Percentiles rank a stretch among this genome's conserved stretches.
Conservation (phyloP, 257 asterid genomes). For the Scutellaria barbata region DNA sequence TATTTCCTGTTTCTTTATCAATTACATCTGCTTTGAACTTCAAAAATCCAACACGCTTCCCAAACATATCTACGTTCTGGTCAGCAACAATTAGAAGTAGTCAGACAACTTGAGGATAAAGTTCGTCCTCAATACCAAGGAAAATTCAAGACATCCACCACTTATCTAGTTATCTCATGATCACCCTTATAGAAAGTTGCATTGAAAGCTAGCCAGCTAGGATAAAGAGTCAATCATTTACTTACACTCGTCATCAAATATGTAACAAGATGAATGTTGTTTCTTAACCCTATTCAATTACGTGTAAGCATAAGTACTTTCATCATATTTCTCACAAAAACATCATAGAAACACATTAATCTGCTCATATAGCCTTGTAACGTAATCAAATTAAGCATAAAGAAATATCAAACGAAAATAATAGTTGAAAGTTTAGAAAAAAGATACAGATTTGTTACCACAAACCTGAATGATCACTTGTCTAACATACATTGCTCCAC, state of each 20-base stretch:
- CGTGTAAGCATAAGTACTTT: background rate
- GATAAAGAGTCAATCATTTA: background rate
- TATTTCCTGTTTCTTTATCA: constrained; percentile 73
- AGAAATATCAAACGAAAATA: background rate
- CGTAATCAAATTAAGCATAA: background rate
- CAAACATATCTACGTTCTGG: constrained; percentile 95
- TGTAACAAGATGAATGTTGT: background rate
- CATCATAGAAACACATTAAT: constrained; percentile 18
- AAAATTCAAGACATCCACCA: constrained; percentile 1
- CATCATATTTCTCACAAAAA: constrained; percentile 22
- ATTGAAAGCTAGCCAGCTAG: background rate
- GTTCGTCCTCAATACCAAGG: constrained; percentile 3
- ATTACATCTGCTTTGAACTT: constrained; percentile 87
- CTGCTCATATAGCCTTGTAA: background rate
- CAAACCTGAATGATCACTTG: constrained; percentile 83
- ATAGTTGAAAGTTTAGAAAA: constrained; percentile 16
- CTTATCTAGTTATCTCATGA: background rate
- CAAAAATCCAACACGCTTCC: constrained; percentile 87
- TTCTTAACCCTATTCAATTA: constrained; percentile 22
- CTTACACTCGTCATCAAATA: background rate
- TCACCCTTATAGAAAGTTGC: background rate
- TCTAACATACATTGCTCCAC: constrained; percentile 66
- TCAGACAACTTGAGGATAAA: constrained; percentile 25
- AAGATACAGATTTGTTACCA: constrained; percentile 12
- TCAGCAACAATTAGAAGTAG: constrained; percentile 36